These are phyloP conservation scores for Mycena galopus DNA, from an alignment of 768 basidiomycete genomes.

Conservation along the genomic window DNA sequence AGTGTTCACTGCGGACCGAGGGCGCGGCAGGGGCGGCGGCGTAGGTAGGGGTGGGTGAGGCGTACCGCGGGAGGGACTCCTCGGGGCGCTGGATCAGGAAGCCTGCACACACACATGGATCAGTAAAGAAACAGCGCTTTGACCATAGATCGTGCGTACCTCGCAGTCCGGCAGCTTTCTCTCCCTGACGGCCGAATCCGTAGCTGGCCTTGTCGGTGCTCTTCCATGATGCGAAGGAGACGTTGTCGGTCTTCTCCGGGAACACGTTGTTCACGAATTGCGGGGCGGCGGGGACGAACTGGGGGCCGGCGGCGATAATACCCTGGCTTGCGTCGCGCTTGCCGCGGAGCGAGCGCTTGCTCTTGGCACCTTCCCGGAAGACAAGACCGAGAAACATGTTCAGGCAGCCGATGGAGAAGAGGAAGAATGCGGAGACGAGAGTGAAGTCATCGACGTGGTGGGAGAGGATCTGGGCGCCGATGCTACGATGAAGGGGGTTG, in stretches of 20 bases:
- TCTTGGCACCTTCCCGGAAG: conserved; percentile 78
- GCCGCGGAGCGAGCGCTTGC: conserved; percentile 77
- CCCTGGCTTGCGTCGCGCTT: conserved; percentile 53
- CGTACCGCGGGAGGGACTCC: conserved; percentile 69
- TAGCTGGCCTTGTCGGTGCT: conserved; percentile 61
- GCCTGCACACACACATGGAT: conserved; percentile 35
- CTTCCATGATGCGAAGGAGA: conserved; percentile 40
- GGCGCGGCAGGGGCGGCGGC: conserved; percentile 7
- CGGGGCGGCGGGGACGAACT: conserved; percentile 50
- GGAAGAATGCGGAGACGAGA: conserved; percentile 88
- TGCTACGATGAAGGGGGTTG: conserved; percentile 52
- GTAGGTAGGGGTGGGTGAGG: conserved; percentile 49
- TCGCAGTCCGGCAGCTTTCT: conserved; percentile 76
- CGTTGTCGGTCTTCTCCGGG: conserved; percentile 39
- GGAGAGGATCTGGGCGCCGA: conserved; percentile 78
- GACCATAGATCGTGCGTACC: conserved; percentile 34
- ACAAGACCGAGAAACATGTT: conserved; percentile 87
- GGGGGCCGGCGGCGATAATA: conserved; percentile 62
- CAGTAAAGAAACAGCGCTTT: background rate
- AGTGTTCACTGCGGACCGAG: background rate
- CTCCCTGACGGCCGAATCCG: conserved; percentile 87
- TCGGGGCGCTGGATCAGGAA: conserved; percentile 70
- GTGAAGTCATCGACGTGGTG: conserved; percentile 88
- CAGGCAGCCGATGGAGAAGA: conserved; percentile 85
- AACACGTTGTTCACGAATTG: conserved; percentile 52